Conservation (phyloP, 768 basidiomycete species). For the Psilocybe sp. region DNA sequence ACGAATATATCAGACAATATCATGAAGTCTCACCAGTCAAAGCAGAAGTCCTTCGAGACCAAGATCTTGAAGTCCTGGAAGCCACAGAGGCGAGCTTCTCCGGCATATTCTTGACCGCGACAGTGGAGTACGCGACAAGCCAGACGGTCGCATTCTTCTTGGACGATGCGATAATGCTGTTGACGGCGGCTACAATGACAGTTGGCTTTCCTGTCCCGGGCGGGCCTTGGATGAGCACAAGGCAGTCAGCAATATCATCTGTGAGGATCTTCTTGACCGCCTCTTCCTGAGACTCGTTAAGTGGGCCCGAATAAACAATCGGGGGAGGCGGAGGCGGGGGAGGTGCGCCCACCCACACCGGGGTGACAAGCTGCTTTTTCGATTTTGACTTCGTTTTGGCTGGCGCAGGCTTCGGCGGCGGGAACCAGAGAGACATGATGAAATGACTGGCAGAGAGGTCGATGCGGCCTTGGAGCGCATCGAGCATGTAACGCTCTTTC, state of each 20-base stretch:
- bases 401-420: slow-evolving; percentile 11
- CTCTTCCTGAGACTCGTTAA: slow-evolving; percentile 34
- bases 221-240: slow-evolving; percentile 47
- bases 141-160: slow-evolving; percentile 40
- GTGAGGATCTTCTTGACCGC: slow-evolving; percentile 36
- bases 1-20: neutral
- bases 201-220: slow-evolving; percentile 67
- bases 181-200: slow-evolving; percentile 51
- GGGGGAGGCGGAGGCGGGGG: slow-evolving; percentile 6
- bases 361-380: no score
- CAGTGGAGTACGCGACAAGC: slow-evolving; percentile 65
- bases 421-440: slow-evolving; percentile 33
- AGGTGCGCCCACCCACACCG: neutral
- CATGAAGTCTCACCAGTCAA: slow-evolving; percentile 46
- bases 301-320: slow-evolving; percentile 15
- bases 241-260: slow-evolving; percentile 19
- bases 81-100: slow-evolving; percentile 54
- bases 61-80: slow-evolving; percentile 54
- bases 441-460: slow-evolving; percentile 30
- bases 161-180: slow-evolving; percentile 27
- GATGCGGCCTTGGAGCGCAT: slow-evolving; percentile 21
- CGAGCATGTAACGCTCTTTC: slow-evolving; percentile 24
- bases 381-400: neutral
- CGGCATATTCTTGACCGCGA: slow-evolving; percentile 45
- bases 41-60: slow-evolving; percentile 61